Base-by-base conservation (phyloP, 2,329 filamentous ascomycete species). In the Xylariaceae sp. region DNA sequence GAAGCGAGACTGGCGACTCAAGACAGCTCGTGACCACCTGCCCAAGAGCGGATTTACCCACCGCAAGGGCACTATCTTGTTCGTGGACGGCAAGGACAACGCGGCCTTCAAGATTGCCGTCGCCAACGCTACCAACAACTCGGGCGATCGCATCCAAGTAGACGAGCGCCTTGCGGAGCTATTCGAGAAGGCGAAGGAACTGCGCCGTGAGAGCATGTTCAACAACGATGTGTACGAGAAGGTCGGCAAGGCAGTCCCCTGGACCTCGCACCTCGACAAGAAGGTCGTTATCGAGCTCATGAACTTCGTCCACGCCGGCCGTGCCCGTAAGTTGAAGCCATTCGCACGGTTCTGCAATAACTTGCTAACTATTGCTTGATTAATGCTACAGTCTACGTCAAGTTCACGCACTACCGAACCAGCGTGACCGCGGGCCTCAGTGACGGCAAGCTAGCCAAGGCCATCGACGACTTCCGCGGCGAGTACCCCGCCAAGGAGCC, bases 401-500 rank as follows among this genome's bases (percentile, higher is more conserved):
- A 27, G 25, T 27, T 27, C 25, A 27, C 25, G 8, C 7, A 8
- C 25, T 27, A 27, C 25, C 25, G 25, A 27, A 6, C 25, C 25
- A 9, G 6, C 13, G 8, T 14, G 25, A 8, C 6, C 8, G 13
- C 6, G 8, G 8, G 13, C 25, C 8, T 27, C 25, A 27, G 8
- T 13, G 25, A 27, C 6, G 25, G 25, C 25, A 27, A 27, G 25
- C 25, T 27, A 8, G 25, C 25, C 25, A 27, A 27, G 25, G 25
- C 25, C 13, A 27, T 27, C 25, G 25, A 27, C 25, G 14, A 8
- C 8, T 27, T 27, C 25, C 7, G 8, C 25, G 25, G 13, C 25
- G 13, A 9, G 8, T 27, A 27, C 25, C 25, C 25, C 8, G 25
- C 25, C 25, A 27, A 27, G 25, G 25, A 27, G 25, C 25, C 25